Base-by-base conservation (phyloP, 164 flowering plant genomes). In the Piper longum region DNA sequence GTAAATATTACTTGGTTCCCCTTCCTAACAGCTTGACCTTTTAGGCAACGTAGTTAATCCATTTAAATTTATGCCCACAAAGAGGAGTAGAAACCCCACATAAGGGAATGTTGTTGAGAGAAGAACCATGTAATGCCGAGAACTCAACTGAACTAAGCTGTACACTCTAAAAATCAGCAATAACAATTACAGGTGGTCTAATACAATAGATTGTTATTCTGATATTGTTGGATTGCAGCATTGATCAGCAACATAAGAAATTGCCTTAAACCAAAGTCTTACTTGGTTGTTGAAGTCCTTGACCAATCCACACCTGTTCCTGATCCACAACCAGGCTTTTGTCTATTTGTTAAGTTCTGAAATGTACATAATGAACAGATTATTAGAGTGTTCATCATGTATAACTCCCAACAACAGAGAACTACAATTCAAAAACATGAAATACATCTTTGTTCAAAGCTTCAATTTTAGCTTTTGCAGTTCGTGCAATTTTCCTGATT, bases 241-340 rank as follows among this genome's bases (percentile, higher is more conserved):
- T 63, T 51, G 5, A 39, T 3, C 14, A 56, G 4, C 4, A 9
- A 16, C 2, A 42, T 4, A 58, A 43, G 12, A 16, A 45, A 66
- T 8, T 59, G n/a, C n/a, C 4, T 43, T 26, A 44, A 6, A 48
- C 43, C 41, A 13, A 11, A 71, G 51, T 61, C 36, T 77, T 81
- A 88, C 96, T 75, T 63, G 56, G 93, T 89, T 48, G 85, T 82
- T 57, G 84, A 77, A 39, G 79, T 80, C 76, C 96, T 83, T 7
- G 93, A 78, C 62, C 96, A 77, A 70, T 89, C 96, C 12, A 83
- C 82, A 44, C 79, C 88, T 40, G 96, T 75, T 59, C 96, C 96
- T 72, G 81, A 82, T 62, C 85, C 88, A 43, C 91, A 89, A 56
- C 96, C 93, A 54, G 91, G 91, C 66, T 85, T 87, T 75, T 79